Percentiles rank a stretch among this genome's conserved stretches.
These are phyloP conservation scores for Ascomycota sp. DNA, from an alignment of 2,329 filamentous ascomycete genomes.

Conservation along the genomic window DNA sequence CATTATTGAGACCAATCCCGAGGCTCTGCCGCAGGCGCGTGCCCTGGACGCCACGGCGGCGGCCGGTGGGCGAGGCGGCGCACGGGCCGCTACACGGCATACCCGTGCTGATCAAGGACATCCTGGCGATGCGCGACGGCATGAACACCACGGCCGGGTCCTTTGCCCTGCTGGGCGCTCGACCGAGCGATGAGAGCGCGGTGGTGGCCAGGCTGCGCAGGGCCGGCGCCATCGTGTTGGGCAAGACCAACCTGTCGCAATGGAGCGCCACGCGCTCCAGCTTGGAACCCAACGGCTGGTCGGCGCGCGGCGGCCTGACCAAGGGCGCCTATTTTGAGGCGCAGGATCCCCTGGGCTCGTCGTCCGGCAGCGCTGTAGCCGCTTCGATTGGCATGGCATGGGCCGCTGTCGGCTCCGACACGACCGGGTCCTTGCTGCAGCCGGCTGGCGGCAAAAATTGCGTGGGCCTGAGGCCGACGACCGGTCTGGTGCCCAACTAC, in stretches of 20 bases:
- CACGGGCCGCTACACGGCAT: slow-evolving; percentile 45
- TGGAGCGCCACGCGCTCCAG: slow-evolving; percentile 41
- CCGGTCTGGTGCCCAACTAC: slow-evolving; percentile 39
- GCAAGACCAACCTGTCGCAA: slow-evolving; percentile 43
- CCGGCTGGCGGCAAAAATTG: slow-evolving; percentile 33
- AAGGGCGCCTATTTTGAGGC: slow-evolving; percentile 38
- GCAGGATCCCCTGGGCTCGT: slow-evolving; percentile 42
- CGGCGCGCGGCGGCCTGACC: slow-evolving; percentile 40
- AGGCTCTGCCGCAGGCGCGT: slow-evolving; percentile 17
- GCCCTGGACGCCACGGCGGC: slow-evolving; percentile 16
- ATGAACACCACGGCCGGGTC: slow-evolving; percentile 47
- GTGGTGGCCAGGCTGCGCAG: slow-evolving; percentile 37
- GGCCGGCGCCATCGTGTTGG: slow-evolving; percentile 42
- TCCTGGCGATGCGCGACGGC: slow-evolving; percentile 39
- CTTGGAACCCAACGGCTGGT: slow-evolving; percentile 43
- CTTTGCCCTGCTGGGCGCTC: slow-evolving; percentile 37
- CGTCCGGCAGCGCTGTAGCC: slow-evolving; percentile 41
- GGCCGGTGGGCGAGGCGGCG: too few species aligned
- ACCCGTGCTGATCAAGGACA: slow-evolving; percentile 46
- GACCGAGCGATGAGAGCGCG: slow-evolving; percentile 32
- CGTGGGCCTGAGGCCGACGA: slow-evolving; percentile 47
- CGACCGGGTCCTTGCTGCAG: slow-evolving; percentile 38
- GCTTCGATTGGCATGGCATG: slow-evolving; percentile 4
- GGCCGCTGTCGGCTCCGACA: slow-evolving; percentile 16
- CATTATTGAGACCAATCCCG: slow-evolving; percentile 17